These are phyloP conservation scores for Sclerotinia nivalis DNA, from an alignment of 2,329 filamentous ascomycete species.

Conservation along the genomic window DNA sequence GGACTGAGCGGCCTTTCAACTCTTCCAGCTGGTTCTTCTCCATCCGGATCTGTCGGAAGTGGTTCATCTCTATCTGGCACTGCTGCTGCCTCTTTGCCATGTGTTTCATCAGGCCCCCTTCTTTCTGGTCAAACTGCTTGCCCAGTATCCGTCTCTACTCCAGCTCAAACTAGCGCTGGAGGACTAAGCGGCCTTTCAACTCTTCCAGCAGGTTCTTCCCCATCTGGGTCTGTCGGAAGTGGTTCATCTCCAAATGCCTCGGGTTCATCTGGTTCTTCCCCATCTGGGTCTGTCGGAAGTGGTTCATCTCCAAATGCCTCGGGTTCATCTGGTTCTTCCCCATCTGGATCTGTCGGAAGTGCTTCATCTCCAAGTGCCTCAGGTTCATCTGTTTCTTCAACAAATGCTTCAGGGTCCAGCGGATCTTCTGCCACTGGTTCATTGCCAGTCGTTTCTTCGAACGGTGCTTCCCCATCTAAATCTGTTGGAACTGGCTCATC, in stretches of 20 bases:
- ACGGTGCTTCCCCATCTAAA: neutral
- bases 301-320: neutral
- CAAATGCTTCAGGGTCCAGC: neutral
- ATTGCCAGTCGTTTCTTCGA: neutral
- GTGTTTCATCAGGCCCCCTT: neutral
- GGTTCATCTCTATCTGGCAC: neutral
- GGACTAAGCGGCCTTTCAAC: neutral
- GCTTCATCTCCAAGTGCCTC: neutral
- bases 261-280: neutral
- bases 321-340: neutral
- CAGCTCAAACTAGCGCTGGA: neutral
- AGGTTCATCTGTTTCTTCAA: neutral
- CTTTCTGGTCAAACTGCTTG: neutral
- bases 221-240: neutral
- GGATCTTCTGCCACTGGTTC: neutral
- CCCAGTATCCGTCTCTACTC: neutral
- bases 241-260: neutral
- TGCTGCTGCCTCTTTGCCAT: neutral
- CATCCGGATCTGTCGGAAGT: neutral
- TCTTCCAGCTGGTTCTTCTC: neutral
- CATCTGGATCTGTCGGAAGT: neutral
- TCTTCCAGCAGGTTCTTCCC: neutral
- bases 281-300: neutral
- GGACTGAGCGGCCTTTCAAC: neutral
- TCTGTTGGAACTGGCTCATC: neutral